A percentile compares a stretch with the other conserved stretches of the same genome.
Evolutionary conservation across 148 eudicot species (phyloP).

Genomic region (Polygonum aviculare): DNA sequence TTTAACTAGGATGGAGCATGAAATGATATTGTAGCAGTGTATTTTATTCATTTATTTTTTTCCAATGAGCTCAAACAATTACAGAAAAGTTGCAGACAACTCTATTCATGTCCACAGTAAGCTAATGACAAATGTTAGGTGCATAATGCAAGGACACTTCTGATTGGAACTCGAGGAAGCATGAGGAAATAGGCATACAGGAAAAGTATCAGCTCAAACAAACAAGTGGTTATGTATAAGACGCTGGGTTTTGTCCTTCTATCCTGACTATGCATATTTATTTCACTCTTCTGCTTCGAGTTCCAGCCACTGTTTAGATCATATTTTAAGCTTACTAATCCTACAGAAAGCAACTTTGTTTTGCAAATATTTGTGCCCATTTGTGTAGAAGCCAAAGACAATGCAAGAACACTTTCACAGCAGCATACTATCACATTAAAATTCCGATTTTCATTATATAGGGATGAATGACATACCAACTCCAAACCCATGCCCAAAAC

Average conservation of each 20-base stretch:
- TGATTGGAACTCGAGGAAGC: not conserved
- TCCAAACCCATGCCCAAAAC: constrained; percentile 97
- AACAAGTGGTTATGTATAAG: not conserved
- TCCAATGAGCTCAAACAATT: not conserved
- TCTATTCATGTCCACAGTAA: not conserved
- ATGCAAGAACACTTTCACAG: not conserved
- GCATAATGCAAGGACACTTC: not conserved
- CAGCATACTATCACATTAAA: not conserved
- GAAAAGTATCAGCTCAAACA: not conserved
- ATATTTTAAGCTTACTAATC: not conserved
- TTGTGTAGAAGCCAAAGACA: not conserved
- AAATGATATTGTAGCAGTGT: not conserved
- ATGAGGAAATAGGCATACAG: not conserved
- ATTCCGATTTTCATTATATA: not conserved
- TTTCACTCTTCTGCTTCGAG: not conserved
- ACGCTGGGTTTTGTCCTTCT: not conserved
- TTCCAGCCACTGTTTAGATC: not conserved
- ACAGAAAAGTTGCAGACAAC: not conserved
- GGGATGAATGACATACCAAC: constrained; percentile 45
- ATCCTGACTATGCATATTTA: not conserved
- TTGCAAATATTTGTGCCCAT: not conserved
- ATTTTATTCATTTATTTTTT: not conserved
- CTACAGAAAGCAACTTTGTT: not conserved
- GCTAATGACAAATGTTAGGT: not conserved
- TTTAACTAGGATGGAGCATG: not conserved